Evolutionary conservation across 2,329 filamentous ascomycete genomes (phyloP), one percentile per base, ranked within the genome.

Genomic region (Aaosphaeria pasadenensis): DNA sequence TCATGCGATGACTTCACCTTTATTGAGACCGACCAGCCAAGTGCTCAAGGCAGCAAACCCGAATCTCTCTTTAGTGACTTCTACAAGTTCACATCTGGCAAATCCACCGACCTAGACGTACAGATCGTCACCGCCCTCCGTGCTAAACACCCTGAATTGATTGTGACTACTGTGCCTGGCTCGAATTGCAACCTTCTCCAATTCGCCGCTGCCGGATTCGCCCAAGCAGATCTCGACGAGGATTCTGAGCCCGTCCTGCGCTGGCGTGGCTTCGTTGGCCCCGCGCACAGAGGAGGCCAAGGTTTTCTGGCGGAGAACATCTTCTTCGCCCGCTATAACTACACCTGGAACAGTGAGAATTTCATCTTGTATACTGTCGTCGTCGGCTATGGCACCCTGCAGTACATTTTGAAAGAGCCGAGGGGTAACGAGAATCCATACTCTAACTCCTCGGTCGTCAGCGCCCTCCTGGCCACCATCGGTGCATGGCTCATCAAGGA

Each of bases 181-280:
- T 36, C 17, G 47, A 74, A 73, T 47, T 57, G 64, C 46, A 66
- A 68, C 29, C 59, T 76, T 9, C 65, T 71, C 28, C 58, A 68
- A 36, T 77, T 76, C 47, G 72, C 73, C 5, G 63, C 62, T 1
- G 66, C 74, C 5, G 74, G 74, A 7, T 63, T 66, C 53, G 74
- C 74, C 11, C 58, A 58, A 6, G 67, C 64, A 7, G 61, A 68
- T 30, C 54, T 69, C 6, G 72, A 74, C 55, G 62, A 62, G 4
- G 59, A 69, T 17, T 62, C 63, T 4, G 71, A 74, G 45, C 64
- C 67, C 4, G 66, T 67, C 39, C 51, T 69, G 13, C 62, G 62
- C 44, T 73, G 66, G 70, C 57, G 67, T 29, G 70, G 70, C 5
- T 73, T 69, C 48, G 51, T 67, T 4, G 59, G 62, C 5, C 63